phyloP scores from a whole-genome alignment of 1,284 basidiomycete genomes.

The Flammula alnicola region DNA sequence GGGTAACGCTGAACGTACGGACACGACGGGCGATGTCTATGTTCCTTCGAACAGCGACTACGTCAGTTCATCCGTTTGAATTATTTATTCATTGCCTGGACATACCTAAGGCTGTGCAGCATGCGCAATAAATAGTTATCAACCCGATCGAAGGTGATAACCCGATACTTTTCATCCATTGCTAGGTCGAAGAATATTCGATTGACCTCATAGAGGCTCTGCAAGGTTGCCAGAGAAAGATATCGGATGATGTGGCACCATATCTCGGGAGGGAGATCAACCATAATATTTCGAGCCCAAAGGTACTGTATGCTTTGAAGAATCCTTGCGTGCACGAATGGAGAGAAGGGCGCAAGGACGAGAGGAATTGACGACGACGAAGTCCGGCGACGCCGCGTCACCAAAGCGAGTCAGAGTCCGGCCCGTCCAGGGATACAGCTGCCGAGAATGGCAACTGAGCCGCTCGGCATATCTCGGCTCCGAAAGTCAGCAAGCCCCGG shows the following conservation, averaged over 20 bases:
- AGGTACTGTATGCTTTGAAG: no score
- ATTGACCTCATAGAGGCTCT: slow-evolving; percentile 28
- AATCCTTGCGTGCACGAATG: no score
- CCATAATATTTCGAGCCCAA: no score
- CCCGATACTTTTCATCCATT: slow-evolving; percentile 30
- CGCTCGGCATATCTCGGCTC: no score
- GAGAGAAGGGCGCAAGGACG: no score
- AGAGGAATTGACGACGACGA: no score
- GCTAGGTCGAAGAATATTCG: slow-evolving; percentile 30
- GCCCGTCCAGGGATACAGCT: no score
- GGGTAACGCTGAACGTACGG: slow-evolving; percentile 5
- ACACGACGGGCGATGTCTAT: slow-evolving; percentile 17
- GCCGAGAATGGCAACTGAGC: no score
- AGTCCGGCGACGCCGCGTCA: no score
- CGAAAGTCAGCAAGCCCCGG: no score
- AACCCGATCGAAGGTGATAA: slow-evolving; percentile 10
- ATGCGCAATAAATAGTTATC: background rate
- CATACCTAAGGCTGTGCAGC: background rate
- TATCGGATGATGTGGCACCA: slow-evolving; percentile 32
- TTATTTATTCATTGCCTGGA: background rate
- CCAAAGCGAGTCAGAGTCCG: no score
- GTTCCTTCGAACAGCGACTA: background rate
- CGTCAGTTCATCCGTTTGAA: background rate
- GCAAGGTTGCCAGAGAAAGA: slow-evolving; percentile 22
- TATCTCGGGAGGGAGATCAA: slow-evolving; percentile 29